Evolutionary conservation across 2,329 filamentous ascomycete genomes (phyloP).

Genomic region (Arthrobotrys musiformis): DNA sequence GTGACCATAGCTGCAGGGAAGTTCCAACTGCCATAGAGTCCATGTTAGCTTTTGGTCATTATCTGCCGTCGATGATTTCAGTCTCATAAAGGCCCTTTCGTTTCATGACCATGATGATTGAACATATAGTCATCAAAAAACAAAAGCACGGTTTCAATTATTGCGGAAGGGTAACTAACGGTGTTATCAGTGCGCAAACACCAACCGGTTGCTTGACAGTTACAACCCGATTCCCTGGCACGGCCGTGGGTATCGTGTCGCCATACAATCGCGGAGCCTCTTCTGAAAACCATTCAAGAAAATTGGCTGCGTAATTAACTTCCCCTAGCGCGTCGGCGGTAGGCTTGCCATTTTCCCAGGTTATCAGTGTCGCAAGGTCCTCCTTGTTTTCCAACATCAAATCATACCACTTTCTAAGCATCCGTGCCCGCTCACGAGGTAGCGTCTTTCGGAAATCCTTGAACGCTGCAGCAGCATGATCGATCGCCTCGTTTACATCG

Average conservation of each 20-base stretch:
- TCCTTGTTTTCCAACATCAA: conserved; percentile 80
- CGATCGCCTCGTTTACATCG: conserved; percentile 84
- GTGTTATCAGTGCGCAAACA: conserved; percentile 83
- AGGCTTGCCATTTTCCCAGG: conserved; percentile 91
- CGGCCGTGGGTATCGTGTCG: conserved; percentile 76
- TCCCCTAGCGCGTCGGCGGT: conserved; percentile 78
- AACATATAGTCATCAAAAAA: conserved; percentile 12
- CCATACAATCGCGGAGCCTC: conserved; percentile 80
- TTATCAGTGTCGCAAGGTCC: conserved; percentile 83
- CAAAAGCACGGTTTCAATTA: conserved; percentile 20
- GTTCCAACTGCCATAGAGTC: conserved; percentile 72
- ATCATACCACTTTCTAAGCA: conserved; percentile 84
- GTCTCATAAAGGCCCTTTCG: conserved; percentile 12
- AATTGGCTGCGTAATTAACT: conserved; percentile 77
- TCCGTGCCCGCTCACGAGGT: conserved; percentile 77
- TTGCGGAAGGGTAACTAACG: conserved; percentile 63
- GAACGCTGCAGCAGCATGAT: conserved; percentile 81
- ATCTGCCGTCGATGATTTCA: conserved; percentile 11
- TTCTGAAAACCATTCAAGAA: conserved; percentile 84
- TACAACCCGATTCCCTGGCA: conserved; percentile 77
- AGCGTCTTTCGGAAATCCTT: conserved; percentile 76
- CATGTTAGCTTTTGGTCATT: conserved; percentile 27
- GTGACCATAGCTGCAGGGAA: conserved; percentile 83
- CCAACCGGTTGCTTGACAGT: conserved; percentile 86
- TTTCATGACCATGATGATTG: conserved; percentile 25